These are phyloP conservation scores for Xylaria telfairii DNA, from an alignment of 495 filamentous ascomycete species.

Conservation along the genomic window DNA sequence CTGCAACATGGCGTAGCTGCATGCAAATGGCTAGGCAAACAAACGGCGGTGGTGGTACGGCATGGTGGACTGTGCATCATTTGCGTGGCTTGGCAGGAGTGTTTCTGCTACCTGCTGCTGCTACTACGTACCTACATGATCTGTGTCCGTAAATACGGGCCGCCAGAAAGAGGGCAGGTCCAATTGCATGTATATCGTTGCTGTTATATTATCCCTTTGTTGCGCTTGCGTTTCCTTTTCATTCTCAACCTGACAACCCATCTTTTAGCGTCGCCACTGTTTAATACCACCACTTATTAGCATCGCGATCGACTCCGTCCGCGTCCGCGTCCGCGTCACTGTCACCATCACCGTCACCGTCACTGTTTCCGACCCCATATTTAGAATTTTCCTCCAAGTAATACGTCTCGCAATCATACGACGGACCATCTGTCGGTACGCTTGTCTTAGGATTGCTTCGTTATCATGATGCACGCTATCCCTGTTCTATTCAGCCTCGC, in stretches of 20 bases:
- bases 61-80: not conserved
- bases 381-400: not conserved
- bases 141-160: not conserved
- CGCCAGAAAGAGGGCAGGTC: not conserved
- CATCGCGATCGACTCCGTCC: not conserved
- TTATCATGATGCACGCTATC: slow-evolving; percentile 2
- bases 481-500: slow-evolving; percentile 13
- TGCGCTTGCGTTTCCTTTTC: not conserved
- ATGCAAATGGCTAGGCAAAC: not conserved
- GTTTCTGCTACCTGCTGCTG: too few relatives aligned
- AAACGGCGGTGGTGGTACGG: slow-evolving; percentile 1
- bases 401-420: not conserved
- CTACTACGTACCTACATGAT: not conserved
- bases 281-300: not conserved
- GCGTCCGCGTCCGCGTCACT: too few relatives aligned
- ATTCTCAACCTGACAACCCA: not conserved
- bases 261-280: not conserved
- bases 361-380: not conserved
- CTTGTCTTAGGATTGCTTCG: not conserved
- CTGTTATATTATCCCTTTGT: not conserved
- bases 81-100: not conserved
- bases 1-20: slow-evolving; percentile 2
- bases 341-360: not conserved
- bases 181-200: not conserved
- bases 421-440: not conserved